phyloP scores from a whole-genome alignment of 495 filamentous ascomycete genomes.

The Oidiodendron maius region DNA sequence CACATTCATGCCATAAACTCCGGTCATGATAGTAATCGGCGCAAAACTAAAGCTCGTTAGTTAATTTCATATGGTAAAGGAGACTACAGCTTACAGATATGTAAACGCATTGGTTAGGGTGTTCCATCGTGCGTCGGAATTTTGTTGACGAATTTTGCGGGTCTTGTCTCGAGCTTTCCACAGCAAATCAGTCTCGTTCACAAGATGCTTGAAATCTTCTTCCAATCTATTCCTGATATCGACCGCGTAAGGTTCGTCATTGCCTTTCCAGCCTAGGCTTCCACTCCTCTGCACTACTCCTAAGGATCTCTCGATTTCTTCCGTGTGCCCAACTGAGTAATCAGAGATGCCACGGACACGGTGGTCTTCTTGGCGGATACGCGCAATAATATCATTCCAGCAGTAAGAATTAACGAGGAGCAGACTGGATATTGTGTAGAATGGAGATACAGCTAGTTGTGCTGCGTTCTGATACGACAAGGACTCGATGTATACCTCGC shows the following conservation, averaged over 20 bases:
- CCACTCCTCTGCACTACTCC: slow-evolving; percentile 17
- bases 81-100: slow-evolving; percentile 14
- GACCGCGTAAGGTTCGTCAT: background rate
- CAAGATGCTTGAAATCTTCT: slow-evolving; percentile 25
- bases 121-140: slow-evolving; percentile 16
- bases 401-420: slow-evolving; percentile 22
- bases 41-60: slow-evolving; percentile 13
- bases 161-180: slow-evolving; percentile 21
- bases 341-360: slow-evolving; percentile 24
- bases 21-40: slow-evolving; percentile 22
- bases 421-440: slow-evolving; percentile 19
- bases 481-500: slow-evolving; percentile 23
- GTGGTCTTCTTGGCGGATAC: slow-evolving; percentile 21
- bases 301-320: slow-evolving; percentile 23
- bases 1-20: slow-evolving; percentile 27
- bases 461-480: slow-evolving; percentile 14
- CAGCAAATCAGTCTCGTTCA: slow-evolving; percentile 22
- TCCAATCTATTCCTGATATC: slow-evolving; percentile 10
- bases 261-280: slow-evolving; percentile 16
- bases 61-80: background rate
- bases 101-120: slow-evolving; percentile 24
- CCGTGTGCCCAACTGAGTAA: slow-evolving; percentile 20
- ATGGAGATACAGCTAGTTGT: slow-evolving; percentile 12
- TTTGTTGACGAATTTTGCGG: slow-evolving; percentile 10
- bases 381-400: slow-evolving; percentile 23